Evolutionary conservation across 2,329 filamentous ascomycete species (phyloP).

Genomic region (Trichoderma sp.): DNA sequence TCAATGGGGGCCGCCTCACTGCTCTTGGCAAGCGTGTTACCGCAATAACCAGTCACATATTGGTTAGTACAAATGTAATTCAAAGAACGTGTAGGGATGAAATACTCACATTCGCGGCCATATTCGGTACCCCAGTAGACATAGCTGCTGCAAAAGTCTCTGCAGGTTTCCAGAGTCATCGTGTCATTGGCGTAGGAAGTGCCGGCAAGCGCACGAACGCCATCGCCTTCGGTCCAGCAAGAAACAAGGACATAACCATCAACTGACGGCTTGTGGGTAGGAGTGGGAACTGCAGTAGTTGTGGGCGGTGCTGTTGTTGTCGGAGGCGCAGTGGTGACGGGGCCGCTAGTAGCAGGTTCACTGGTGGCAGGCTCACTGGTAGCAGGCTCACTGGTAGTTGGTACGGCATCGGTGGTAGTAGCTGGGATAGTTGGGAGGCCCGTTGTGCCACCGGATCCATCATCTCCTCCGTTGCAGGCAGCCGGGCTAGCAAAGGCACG

Average conservation of each 20-base stretch:
- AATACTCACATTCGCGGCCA: conserved; percentile 49
- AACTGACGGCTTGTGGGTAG: conserved; percentile 41
- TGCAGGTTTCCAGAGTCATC: conserved; percentile 53
- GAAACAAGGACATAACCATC: conserved; percentile 48
- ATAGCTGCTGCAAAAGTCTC: conserved; percentile 48
- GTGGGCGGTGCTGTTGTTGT: conserved; percentile 25
- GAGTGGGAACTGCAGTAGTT: conserved; percentile 27
- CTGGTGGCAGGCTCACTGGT: conserved; percentile 20
- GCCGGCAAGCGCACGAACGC: conserved; percentile 45
- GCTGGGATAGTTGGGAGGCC: conserved; percentile 23
- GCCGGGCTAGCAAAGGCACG: conserved; percentile 40
- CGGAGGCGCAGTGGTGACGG: conserved; percentile 19
- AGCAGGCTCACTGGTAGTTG: neutral
- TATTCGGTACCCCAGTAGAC: conserved; percentile 55
- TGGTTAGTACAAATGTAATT: neutral
- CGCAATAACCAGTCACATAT: conserved; percentile 45
- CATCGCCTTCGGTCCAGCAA: conserved; percentile 51
- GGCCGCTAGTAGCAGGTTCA: neutral
- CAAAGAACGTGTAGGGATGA: neutral
- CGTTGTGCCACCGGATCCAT: conserved; percentile 22
- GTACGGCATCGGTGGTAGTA: conserved; percentile 13
- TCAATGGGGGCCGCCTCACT: conserved; percentile 32
- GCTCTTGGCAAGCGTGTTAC: conserved; percentile 41
- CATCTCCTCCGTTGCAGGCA: conserved; percentile 29
- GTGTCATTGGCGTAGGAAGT: conserved; percentile 45